Percentiles rank a stretch among this genome's conserved stretches.
These are phyloP conservation scores for Macrolepiota fuliginosa DNA, from an alignment of 768 basidiomycete genomes.

Conservation along the genomic window DNA sequence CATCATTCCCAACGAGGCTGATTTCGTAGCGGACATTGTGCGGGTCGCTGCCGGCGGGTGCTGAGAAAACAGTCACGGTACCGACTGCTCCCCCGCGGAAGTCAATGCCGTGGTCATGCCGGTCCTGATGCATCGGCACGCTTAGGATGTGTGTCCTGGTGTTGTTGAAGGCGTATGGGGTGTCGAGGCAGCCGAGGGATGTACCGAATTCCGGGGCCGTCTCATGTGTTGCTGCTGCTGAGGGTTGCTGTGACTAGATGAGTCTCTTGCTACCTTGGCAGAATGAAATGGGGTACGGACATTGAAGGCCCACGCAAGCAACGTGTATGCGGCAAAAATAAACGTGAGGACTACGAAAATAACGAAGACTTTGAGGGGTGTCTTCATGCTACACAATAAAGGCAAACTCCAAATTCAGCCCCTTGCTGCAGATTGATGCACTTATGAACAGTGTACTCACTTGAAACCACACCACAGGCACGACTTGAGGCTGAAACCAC, in stretches of 20 bases:
- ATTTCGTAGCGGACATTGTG: conserved; percentile 49
- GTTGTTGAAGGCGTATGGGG: conserved; percentile 43
- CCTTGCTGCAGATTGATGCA: background rate
- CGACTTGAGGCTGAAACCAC: conserved; percentile 21
- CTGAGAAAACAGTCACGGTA: conserved; percentile 47
- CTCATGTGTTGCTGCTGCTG: conserved; percentile 39
- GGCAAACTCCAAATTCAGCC: background rate
- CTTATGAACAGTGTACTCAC: conserved; percentile 26
- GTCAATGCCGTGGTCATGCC: conserved; percentile 43
- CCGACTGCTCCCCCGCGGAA: conserved; percentile 48
- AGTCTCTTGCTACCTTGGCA: background rate
- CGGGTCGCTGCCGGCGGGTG: conserved; percentile 27
- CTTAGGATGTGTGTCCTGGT: conserved; percentile 30
- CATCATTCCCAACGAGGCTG: conserved; percentile 41
- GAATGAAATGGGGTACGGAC: conserved; percentile 27
- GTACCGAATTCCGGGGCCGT: conserved; percentile 53
- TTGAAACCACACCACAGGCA: conserved; percentile 52
- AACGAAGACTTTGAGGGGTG: conserved; percentile 55
- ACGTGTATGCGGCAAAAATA: conserved; percentile 40
- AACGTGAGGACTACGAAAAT: conserved; percentile 42
- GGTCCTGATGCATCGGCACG: conserved; percentile 33
- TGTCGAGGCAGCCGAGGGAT: conserved; percentile 47
- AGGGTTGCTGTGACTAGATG: conserved; percentile 34
- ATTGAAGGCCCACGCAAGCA: conserved; percentile 45
- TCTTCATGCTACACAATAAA: conserved; percentile 35